phyloP scores from a whole-genome alignment of 2,329 filamentous ascomycete species.

The Fusarium sp. region DNA sequence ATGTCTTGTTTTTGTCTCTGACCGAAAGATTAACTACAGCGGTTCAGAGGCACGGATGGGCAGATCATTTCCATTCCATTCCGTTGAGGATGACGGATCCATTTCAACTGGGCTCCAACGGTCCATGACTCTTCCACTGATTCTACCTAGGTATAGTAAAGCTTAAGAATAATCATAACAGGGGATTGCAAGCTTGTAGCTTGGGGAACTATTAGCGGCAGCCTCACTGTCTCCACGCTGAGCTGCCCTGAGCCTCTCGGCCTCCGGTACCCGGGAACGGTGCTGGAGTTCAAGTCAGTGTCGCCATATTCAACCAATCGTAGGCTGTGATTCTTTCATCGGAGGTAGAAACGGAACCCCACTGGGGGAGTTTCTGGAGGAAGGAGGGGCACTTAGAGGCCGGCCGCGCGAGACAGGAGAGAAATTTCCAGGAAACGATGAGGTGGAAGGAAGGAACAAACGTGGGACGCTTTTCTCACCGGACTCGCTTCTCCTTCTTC shows the following conservation, averaged over 20 bases:
- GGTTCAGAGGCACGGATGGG: conserved; percentile 6
- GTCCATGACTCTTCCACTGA: conserved; percentile 22
- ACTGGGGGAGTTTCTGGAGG: conserved; percentile 27
- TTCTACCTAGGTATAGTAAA: neutral
- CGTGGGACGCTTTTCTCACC: conserved; percentile 25
- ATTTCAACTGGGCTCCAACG: conserved; percentile 7
- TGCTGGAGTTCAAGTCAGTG: conserved; percentile 23
- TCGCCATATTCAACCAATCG: conserved; percentile 36
- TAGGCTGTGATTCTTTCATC: conserved; percentile 11
- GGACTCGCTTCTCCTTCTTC: conserved; percentile 14
- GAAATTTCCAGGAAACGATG: conserved; percentile 40
- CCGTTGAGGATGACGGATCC: neutral
- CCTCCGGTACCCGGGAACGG: conserved; percentile 46
- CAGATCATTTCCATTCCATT: neutral
- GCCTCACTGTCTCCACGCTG: conserved; percentile 26
- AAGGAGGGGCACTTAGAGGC: conserved; percentile 33
- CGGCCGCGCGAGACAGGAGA: conserved; percentile 19
- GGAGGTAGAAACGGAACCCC: conserved; percentile 43
- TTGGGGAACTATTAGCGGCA: conserved; percentile 9
- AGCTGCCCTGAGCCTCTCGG: conserved; percentile 31
- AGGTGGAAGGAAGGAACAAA: conserved; percentile 20
- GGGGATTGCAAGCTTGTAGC: conserved; percentile 14
- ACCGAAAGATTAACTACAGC: conserved; percentile 8
- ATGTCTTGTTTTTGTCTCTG: conserved; percentile 4
- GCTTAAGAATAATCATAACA: conserved; percentile 10